Base-by-base conservation (phyloP, 2,329 filamentous ascomycete genomes). In the Ceratocystis variospora region DNA sequence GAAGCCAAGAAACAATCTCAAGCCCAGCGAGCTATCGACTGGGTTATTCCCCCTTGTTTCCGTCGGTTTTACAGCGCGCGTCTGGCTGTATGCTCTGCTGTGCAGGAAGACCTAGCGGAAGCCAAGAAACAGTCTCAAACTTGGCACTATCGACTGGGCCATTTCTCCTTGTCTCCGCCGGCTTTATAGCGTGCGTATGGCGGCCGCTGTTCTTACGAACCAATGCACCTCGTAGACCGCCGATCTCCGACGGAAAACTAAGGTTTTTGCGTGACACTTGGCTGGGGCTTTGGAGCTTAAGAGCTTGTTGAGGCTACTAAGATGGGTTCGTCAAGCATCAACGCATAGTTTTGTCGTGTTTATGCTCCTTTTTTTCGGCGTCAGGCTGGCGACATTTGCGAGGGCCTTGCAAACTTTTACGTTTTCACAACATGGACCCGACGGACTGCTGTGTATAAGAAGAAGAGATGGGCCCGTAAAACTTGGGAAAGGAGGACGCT, bases 361-460 rank as follows among this genome's bases (percentile, higher is more conserved):
- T 19, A 59, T 59, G 55, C 55, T 59, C 17, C 17, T 59, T 25
- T 37, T 59, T 59, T 59, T 15, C 37, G 15, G 55, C 17, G 5
- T 28, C 55, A 59, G 33, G 33, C 55, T 33, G 55, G 55, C 28
- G 7, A 59, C 55, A 59, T 59, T 37, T 59, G 5, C 17, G 55
- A 59, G 55, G 55, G 55, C 55, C 55, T 59, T 59, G 55, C 55
- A 59, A 59, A 59, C 55, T 59, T 59, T 59, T 59, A 59, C 55
- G 55, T 59, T 59, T 59, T 59, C 33, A 37, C 31, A 31, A 59
- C 25, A 59, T 59, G 55, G 55, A 8, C 22, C 55, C 28, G 55
- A 4, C 31, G 5, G 28, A 31, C 28, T 37, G 12, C 28, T 59
- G 55, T 59, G 55, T 59, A 59, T 59, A 59, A 59, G 55, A 59